Evolutionary conservation across 805 yeast genomes (phyloP).

Genomic region (Vanderwaltozyma verrucispora): DNA sequence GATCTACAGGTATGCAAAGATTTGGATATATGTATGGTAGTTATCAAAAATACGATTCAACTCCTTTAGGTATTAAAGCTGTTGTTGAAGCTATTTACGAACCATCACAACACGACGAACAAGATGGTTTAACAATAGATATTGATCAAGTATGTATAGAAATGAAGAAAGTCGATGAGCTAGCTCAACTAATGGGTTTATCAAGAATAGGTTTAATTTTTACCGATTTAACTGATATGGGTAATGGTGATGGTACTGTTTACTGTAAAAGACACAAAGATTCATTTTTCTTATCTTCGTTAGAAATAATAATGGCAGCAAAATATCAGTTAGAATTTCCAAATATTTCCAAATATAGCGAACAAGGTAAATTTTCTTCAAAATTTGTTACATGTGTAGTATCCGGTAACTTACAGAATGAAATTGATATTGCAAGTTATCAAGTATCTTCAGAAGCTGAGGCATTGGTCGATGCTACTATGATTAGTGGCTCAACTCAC

Average conservation of each 20-base stretch:
- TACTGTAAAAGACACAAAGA: slow-evolving; percentile 88
- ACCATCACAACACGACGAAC: slow-evolving; percentile 78
- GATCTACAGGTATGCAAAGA: slow-evolving; percentile 78
- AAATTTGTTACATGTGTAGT: slow-evolving; percentile 90
- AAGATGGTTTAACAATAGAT: slow-evolving; percentile 71
- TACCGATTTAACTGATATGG: slow-evolving; percentile 84
- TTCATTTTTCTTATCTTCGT: slow-evolving; percentile 79
- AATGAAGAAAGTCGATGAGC: slow-evolving; percentile 41
- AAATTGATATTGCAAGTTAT: slow-evolving; percentile 82
- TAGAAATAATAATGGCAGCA: slow-evolving; percentile 80
- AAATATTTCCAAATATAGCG: slow-evolving; percentile 52
- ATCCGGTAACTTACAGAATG: slow-evolving; percentile 80
- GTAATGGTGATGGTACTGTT: slow-evolving; percentile 79
- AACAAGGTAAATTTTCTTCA: slow-evolving; percentile 61
- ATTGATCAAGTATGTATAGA: slow-evolving; percentile 29
- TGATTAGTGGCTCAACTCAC: slow-evolving; percentile 79
- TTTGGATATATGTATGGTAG: slow-evolving; percentile 77
- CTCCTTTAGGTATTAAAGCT: slow-evolving; percentile 87
- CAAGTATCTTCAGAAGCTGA: slow-evolving; percentile 87
- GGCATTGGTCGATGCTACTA: slow-evolving; percentile 75
- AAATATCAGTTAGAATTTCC: slow-evolving; percentile 59
- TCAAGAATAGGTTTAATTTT: slow-evolving; percentile 72
- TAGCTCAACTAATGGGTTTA: slow-evolving; percentile 53
- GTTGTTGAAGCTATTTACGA: slow-evolving; percentile 91
- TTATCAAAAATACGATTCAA: slow-evolving; percentile 61